Evolutionary conservation across 2,329 filamentous ascomycete species (phyloP), one percentile per base, ranked within the genome.

Genomic region (Blastomyces silverae): DNA sequence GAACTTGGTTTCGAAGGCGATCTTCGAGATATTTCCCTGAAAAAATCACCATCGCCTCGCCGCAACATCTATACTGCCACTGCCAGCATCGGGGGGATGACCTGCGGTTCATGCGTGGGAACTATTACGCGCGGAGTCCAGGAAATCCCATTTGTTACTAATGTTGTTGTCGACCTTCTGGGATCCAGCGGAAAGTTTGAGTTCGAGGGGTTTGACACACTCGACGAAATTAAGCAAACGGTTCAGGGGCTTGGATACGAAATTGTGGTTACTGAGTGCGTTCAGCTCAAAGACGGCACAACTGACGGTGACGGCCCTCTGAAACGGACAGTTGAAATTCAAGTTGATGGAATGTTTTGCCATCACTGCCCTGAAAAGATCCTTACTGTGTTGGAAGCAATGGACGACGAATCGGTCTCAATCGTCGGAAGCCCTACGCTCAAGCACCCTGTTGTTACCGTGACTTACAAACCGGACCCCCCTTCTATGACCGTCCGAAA

Each of bases 261-360:
- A 44, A 86, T 85, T 37, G 77, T 81, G 0, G 74, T 90, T 17
- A 83, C 85, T 68, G 80, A 80, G 57, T 69, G 77, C 22, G 61
- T 67, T 15, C 69, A 73, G 11, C 52, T 73, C 52, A 62, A 57
- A 34, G 39, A 76, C 84, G 13, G 65, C 60, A 71, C 78, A 31
- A 74, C 78, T 34, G 69, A 75, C 20, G 69, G 70, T 34, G 69
- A 70, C 34, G 64, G 68, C 4, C 67, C 66, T 11, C 70, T 76
- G 58, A 74, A 80, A 61, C 80, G 89, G 58, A 85, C 84, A 0
- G 82, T 91, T 2, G 83, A 87, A 64, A 85, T 92, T 64, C 77
- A 76, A 50, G 79, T 93, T 60, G 83, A 89, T 61, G 90, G 90
- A 60, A 87, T 92, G 78, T 91, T 89, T 75, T 92, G 90, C 75